Evolutionary conservation across 148 eudicot genomes (phyloP).

Genomic region (Camellia lanceoleosa): DNA sequence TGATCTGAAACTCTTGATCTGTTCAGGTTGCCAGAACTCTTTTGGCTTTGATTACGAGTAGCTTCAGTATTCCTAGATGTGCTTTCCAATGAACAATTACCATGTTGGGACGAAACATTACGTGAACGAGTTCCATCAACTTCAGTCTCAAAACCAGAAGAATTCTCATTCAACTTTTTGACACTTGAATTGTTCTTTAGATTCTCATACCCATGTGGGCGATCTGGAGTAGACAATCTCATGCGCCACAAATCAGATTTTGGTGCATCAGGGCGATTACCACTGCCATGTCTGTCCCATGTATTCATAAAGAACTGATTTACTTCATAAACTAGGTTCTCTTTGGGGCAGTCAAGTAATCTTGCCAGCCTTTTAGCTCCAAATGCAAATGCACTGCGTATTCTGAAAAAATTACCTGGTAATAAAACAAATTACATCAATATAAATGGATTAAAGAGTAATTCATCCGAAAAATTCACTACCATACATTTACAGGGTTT

Average conservation of each 20-base stretch:
- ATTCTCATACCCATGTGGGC: slow-evolving; percentile 21
- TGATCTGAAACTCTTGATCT: slow-evolving; percentile 33
- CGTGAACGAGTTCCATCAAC: slow-evolving; percentile 26
- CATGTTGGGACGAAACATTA: slow-evolving; percentile 27
- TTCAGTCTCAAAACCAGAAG: slow-evolving; percentile 28
- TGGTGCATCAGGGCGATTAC: slow-evolving; percentile 80
- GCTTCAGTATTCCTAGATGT: slow-evolving; percentile 25
- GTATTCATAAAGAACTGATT: slow-evolving; percentile 85
- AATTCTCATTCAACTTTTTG: slow-evolving; percentile 25
- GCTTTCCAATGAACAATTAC: slow-evolving; percentile 36
- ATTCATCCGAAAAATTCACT: not conserved
- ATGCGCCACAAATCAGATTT: slow-evolving; percentile 21
- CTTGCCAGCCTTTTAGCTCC: slow-evolving; percentile 82
- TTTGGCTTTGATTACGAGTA: slow-evolving; percentile 37
- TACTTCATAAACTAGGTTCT: slow-evolving; percentile 58
- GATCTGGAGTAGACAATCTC: slow-evolving; percentile 31
- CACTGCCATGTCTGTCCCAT: slow-evolving; percentile 94
- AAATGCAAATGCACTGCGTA: slow-evolving; percentile 93
- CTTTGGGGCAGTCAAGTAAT: slow-evolving; percentile 77
- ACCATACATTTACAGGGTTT: not conserved
- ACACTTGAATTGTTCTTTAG: slow-evolving; percentile 22
- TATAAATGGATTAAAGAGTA: no score
- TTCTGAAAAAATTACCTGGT: slow-evolving; percentile 82
- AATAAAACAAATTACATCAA: slow-evolving; percentile 7
- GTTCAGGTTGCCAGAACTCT: slow-evolving; percentile 29